A percentile compares a stretch with the other conserved stretches of the same genome.
phyloP scores from a whole-genome alignment of 2,329 filamentous ascomycete genomes.

The Hymenoscyphus infarciens region DNA sequence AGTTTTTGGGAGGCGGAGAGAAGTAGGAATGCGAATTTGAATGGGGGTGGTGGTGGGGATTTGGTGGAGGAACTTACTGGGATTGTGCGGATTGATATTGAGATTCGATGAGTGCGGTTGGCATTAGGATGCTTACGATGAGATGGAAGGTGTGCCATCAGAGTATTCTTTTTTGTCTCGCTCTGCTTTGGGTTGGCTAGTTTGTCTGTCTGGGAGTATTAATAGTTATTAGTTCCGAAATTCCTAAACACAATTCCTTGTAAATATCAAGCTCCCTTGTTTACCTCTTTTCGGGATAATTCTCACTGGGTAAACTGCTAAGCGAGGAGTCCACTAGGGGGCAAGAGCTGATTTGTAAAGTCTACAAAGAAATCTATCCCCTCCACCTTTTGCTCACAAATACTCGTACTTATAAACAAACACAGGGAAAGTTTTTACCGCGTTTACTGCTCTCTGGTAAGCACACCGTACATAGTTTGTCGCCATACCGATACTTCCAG shows the following conservation, averaged over 20 bases:
- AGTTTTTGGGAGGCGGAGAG: not conserved
- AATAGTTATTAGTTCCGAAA: not conserved
- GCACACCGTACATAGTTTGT: too few relatives aligned
- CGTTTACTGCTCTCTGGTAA: too few relatives aligned
- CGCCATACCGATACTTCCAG: not conserved
- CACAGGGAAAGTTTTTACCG: too few relatives aligned
- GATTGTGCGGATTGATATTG: constrained; percentile 40
- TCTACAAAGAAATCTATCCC: too few relatives aligned
- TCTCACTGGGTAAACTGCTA: not conserved
- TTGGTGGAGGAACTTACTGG: constrained; percentile 38
- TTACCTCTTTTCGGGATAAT: not conserved
- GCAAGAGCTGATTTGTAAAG: too few relatives aligned
- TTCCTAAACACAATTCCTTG: not conserved
- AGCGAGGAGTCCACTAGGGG: too few relatives aligned
- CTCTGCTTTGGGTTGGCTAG: not conserved
- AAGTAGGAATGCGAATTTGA: not conserved
- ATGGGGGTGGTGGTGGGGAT: constrained; percentile 19
- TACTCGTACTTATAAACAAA: too few relatives aligned
- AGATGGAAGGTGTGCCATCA: not conserved
- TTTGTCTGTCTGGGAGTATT: not conserved
- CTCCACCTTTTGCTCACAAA: too few relatives aligned
- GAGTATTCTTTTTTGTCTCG: not conserved
- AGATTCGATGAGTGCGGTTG: constrained; percentile 30
- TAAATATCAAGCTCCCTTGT: not conserved
- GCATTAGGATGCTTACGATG: not conserved